Evolutionary conservation across 805 yeast genomes (phyloP), one percentile per base, ranked within the genome.

Genomic region (Priceomyces haplophilus): DNA sequence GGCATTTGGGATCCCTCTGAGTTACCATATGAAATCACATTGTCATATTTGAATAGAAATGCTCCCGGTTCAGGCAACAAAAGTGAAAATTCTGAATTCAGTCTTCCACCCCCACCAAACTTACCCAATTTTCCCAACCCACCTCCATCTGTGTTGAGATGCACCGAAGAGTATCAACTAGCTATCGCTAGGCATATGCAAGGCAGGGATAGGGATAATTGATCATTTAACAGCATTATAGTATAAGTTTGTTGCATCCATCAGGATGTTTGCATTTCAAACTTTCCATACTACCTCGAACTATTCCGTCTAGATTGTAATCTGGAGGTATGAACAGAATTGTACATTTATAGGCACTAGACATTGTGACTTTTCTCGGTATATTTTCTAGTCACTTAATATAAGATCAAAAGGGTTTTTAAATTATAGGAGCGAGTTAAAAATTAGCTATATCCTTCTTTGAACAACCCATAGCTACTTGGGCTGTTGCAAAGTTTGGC

Each of bases 1-100:
- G 71, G 72, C 2, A 54, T 59, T 18, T 67, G 73, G 72, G 62
- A 59, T 36, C 53, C 58, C 29, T 54, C 36, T 46, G 63, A 59
- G 3, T 37, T 61, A 4, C 58, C 65, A 3, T 70, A 71, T 53
- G 71, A 68, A 42, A 56, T 72, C 21, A 64, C 59, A 13, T 38
- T 69, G 20, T 54, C 52, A 3, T 60, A 62, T 19, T 55, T 76
- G 12, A 72, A 68, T 34, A 43, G 50, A 23, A 54, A 55, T 19
- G 67, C 62, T 3, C 72, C 73, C 1, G 62, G 62, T 2, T 42
- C 36, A 4, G 35, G 27, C 5, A 41, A 25, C 18, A 38, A 34
- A n/a, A 17, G 8, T 11, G 38, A 38, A 23, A 37, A 20, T 13
- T 44, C 27, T 7, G 34, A 43, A 29, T 44, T 43, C 25, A 34